Conservation (phyloP, 2,329 filamentous ascomycete species). For the Lachnellula hyalina region DNA sequence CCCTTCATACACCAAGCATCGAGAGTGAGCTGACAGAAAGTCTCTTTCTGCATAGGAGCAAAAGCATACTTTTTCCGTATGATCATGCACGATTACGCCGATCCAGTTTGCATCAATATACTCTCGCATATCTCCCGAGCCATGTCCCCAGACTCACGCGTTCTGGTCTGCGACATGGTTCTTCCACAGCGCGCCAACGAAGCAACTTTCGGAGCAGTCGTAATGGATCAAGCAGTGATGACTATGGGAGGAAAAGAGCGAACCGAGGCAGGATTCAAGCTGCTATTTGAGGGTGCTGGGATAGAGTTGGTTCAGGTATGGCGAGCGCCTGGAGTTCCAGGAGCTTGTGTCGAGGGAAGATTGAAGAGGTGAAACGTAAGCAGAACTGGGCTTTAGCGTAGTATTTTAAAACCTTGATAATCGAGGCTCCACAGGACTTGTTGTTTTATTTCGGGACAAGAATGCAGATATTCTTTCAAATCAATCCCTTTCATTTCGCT, state of each 20-base stretch:
- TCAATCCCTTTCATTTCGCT: too few species aligned
- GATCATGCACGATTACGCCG: slow-evolving; percentile 33
- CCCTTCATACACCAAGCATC: too few species aligned
- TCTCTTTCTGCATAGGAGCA: background rate
- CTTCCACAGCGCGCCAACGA: slow-evolving; percentile 31
- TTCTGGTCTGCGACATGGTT: slow-evolving; percentile 34
- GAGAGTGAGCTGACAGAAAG: background rate
- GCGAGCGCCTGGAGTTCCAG: slow-evolving; percentile 10
- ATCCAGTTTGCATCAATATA: slow-evolving; percentile 28
- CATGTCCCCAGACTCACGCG: slow-evolving; percentile 24
- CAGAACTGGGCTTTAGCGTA: background rate
- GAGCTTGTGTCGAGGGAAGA: slow-evolving; percentile 17
- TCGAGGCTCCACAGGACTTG: too few species aligned
- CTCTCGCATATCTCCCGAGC: slow-evolving; percentile 24
- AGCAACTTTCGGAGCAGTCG: slow-evolving; percentile 23
- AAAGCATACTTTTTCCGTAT: slow-evolving; percentile 29
- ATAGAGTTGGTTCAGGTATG: slow-evolving; percentile 31
- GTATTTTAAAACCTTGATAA: too few species aligned
- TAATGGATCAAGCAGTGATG: slow-evolving; percentile 27
- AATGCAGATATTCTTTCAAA: too few species aligned
- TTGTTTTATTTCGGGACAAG: too few species aligned
- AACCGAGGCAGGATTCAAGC: slow-evolving; percentile 28
- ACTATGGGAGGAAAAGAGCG: slow-evolving; percentile 33
- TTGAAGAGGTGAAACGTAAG: slow-evolving; percentile 7
- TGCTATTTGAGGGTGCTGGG: slow-evolving; percentile 31